Conservation (phyloP, 148 eudicot species). For the Persicaria maculosa region DNA sequence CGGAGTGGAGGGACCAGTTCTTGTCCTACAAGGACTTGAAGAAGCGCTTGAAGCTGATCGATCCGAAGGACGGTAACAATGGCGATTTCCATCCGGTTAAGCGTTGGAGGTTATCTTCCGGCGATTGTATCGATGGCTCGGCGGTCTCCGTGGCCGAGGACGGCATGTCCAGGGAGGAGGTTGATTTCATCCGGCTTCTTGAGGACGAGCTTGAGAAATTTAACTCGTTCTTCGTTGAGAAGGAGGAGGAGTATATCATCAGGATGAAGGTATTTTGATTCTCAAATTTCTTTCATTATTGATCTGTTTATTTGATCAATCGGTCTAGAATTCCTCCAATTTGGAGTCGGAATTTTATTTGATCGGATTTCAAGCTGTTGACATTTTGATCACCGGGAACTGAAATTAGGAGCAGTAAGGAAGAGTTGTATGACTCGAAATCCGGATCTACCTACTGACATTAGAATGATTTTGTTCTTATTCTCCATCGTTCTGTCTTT, state of each 20-base stretch:
- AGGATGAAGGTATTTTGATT: conserved; percentile 37
- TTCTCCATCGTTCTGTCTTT: not conserved
- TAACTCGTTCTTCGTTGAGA: conserved; percentile 51
- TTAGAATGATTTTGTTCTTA: not conserved
- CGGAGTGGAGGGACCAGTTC: conserved; percentile 77
- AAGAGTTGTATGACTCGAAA: not conserved
- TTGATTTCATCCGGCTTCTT: conserved; percentile 40
- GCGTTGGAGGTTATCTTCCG: conserved; percentile 28
- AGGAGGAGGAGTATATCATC: conserved; percentile 65
- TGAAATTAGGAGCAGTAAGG: not conserved
- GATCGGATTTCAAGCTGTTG: not conserved
- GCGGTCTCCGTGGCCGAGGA: conserved; percentile 1
- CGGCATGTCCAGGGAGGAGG: conserved; percentile 34
- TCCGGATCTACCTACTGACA: too few relatives aligned
- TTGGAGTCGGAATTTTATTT: not conserved
- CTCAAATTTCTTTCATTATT: not conserved
- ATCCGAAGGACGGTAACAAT: conserved; percentile 19
- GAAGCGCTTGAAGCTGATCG: conserved; percentile 46
- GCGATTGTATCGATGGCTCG: conserved; percentile 11
- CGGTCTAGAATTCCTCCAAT: not conserved
- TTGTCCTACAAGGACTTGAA: conserved; percentile 63
- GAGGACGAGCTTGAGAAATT: conserved; percentile 64
- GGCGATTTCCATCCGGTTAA: conserved; percentile 23
- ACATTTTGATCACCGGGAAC: not conserved
- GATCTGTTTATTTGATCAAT: not conserved